phyloP scores from a whole-genome alignment of 78 protist genomes.

The Tieghemostelium lacteum region DNA sequence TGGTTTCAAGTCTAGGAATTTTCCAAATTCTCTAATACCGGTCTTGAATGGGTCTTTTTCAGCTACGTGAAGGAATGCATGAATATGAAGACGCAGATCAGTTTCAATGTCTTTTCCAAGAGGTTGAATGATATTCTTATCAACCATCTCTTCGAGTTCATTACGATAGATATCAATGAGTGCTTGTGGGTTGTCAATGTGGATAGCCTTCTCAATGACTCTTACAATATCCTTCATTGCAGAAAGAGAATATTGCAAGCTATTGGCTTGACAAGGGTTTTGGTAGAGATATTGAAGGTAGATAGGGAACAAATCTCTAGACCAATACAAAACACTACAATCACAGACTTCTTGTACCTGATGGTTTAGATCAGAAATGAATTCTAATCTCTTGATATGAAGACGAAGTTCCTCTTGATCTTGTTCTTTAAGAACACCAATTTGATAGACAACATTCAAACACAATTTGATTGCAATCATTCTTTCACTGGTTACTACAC shows the following conservation, averaged over 20 bases:
- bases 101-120: conserved; percentile 91
- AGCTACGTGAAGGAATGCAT: conserved; percentile 71
- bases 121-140: conserved; percentile 84
- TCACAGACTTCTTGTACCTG: conserved; percentile 64
- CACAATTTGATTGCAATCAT: conserved; percentile 38
- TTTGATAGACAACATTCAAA: conserved; percentile 33
- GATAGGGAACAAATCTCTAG: conserved; percentile 79
- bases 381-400: conserved; percentile 52
- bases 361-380: conserved; percentile 36
- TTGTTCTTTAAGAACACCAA: conserved; percentile 13
- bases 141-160: conserved; percentile 50
- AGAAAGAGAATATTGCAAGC: conserved; percentile 77
- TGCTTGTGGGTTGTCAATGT: conserved; percentile 8
- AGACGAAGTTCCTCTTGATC: conserved; percentile 45
- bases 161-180: conserved; percentile 32
- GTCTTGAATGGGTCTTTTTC: conserved; percentile 80
- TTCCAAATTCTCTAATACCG: conserved; percentile 80
- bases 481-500: conserved; percentile 56
- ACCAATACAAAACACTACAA: conserved; percentile 89
- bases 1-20: conserved; percentile 76
- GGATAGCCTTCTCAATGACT: conserved; percentile 6
- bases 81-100: conserved; percentile 91
- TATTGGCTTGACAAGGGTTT: conserved; percentile 74
- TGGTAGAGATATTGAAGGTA: conserved; percentile 79
- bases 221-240: conserved; percentile 83